Base-by-base conservation (phyloP, 2,329 filamentous ascomycete species). In the Hypoxylon sp. region DNA sequence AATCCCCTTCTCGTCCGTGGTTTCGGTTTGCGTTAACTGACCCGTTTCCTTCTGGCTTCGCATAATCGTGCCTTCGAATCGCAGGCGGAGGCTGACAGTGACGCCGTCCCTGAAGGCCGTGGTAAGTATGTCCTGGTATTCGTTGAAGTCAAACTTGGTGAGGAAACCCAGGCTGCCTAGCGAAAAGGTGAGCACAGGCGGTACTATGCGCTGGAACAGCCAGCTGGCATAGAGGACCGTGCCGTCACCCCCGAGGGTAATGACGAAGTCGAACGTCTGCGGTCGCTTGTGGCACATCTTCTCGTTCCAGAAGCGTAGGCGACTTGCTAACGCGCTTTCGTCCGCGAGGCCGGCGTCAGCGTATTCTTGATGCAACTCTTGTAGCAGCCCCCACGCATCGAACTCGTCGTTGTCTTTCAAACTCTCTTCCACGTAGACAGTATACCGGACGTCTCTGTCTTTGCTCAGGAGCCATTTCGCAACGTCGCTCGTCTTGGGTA, bases 41-140 rank as follows among this genome's bases (percentile, higher is more conserved):
- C 69, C 73, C 43, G 78, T 79, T 35, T 73, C 78, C 57, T 77
- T 77, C 69, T 86, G 84, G 58, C 88, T 89, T 64, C 94, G 84
- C 94, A 98, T 97, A 23, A 97, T 84, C 0, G 92, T 97, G 23
- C 90, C 93, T 76, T 98, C 95, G 68, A 99, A 97, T 33, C 95
- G 85, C 58, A 98, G 77, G 38, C 95, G 84, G 60, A 99, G 76
- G 68, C 91, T 96, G 15, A 98, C 91, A 0, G 90, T 95, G 17
- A 98, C 89, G 5, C 95, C 95, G 57, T 96, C 88, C 35, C 79
- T 81, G 66, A 97, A 95, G 0, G 90, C 88, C 40, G 81, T 84
- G 2, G 81, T 84, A 26, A 97, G 80, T 1, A 85, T 96, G 11
- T 82, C 76, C 60, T 84, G 79, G 65, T 91, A 92, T 3, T 89